Evolutionary conservation across 2,329 filamentous ascomycete genomes (phyloP).

Genomic region (Trichoderma sp.): DNA sequence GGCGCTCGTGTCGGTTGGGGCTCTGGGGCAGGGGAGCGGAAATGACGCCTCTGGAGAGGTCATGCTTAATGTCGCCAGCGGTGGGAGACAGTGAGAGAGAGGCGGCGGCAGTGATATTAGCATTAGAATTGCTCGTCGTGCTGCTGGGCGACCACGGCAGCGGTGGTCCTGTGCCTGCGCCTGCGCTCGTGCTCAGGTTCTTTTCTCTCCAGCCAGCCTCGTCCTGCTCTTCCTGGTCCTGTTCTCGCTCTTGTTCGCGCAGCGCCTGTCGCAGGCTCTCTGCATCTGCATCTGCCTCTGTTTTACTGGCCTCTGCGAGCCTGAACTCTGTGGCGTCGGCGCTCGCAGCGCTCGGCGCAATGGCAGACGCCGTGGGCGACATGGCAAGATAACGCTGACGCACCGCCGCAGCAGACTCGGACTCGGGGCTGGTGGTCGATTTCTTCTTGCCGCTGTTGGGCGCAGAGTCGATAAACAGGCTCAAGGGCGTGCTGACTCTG

Average conservation of each 20-base stretch:
- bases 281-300: neutral
- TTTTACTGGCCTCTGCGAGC: neutral
- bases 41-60: slow-evolving; percentile 19
- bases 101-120: neutral
- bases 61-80: slow-evolving; percentile 11
- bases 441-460: slow-evolving; percentile 15
- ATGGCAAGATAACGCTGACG: slow-evolving; percentile 22
- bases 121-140: neutral
- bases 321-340: neutral
- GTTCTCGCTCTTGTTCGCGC: neutral
- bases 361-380: slow-evolving; percentile 3
- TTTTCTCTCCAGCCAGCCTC: neutral
- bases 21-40: slow-evolving; percentile 17
- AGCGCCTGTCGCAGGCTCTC: neutral
- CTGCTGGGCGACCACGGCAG: slow-evolving; percentile 5
- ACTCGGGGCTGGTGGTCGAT: neutral
- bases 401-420: slow-evolving; percentile 3
- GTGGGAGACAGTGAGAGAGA: neutral
- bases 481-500: slow-evolving; percentile 33
- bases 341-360: neutral
- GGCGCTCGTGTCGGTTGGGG: slow-evolving; percentile 20
- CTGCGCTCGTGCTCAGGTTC: neutral
- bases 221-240: neutral
- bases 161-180: slow-evolving; percentile 1
- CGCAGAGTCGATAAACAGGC: slow-evolving; percentile 31